These are phyloP conservation scores for Fusarium sacchari DNA, from an alignment of 2,329 filamentous ascomycete genomes.

Conservation along the genomic window DNA sequence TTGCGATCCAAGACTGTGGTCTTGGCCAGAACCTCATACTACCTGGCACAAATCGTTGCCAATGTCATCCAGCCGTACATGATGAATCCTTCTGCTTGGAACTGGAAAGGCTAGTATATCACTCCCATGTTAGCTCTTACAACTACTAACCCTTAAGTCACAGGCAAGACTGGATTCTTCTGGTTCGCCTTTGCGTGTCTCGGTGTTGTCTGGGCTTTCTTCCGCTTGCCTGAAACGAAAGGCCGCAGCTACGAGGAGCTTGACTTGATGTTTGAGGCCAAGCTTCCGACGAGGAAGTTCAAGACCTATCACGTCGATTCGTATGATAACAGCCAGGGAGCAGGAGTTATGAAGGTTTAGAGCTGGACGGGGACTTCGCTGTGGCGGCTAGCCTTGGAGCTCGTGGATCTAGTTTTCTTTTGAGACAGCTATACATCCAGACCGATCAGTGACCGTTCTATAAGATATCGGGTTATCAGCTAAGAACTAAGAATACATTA, in stretches of 20 bases:
- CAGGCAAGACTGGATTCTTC: neutral
- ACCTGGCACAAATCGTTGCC: neutral
- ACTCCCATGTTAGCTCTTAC: fast-evolving
- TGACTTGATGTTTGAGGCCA: neutral
- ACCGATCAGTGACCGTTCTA: too few species aligned
- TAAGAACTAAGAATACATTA: neutral
- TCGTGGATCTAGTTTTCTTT: neutral
- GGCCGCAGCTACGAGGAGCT: neutral
- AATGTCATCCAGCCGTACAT: neutral
- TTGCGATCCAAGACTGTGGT: neutral
- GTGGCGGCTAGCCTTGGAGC: neutral
- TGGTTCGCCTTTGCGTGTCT: neutral
- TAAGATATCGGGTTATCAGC: neutral
- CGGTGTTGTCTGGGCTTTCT: neutral
- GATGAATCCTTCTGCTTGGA: neutral
- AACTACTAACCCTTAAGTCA: fast-evolving
- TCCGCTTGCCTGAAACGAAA: neutral
- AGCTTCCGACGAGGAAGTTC: neutral
- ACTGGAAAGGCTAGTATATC: neutral
- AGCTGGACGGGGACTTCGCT: neutral
- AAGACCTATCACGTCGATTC: neutral
- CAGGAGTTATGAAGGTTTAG: neutral
- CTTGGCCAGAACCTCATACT: neutral
- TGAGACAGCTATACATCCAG: neutral
- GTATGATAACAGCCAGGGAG: neutral